A percentile compares a stretch with the other conserved stretches of the same genome.
Evolutionary conservation across 805 yeast species (phyloP).

Genomic region (Candida adriatica): DNA sequence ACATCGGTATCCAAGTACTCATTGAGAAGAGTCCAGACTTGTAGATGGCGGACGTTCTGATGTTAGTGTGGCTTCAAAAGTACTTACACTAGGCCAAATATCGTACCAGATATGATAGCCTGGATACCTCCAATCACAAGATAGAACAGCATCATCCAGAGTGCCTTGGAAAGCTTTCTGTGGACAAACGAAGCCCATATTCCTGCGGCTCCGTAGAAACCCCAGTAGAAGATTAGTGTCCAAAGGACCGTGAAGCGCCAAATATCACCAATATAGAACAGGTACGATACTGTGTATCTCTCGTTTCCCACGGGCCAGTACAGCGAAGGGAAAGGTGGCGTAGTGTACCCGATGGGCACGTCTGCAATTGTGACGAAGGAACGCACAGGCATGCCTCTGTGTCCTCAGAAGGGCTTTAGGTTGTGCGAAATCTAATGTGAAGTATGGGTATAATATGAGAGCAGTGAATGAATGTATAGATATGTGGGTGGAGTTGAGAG

Average conservation of each 20-base stretch:
- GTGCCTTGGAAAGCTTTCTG: slow-evolving; percentile 32
- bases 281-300: slow-evolving; percentile 37
- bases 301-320: slow-evolving; percentile 55
- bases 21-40: slow-evolving; percentile 74
- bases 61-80: slow-evolving; percentile 1
- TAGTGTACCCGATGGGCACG: slow-evolving; percentile 73
- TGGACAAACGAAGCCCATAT: slow-evolving; percentile 47
- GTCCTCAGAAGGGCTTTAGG: neutral
- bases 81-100: slow-evolving; percentile 58
- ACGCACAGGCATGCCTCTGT: neutral
- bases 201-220: slow-evolving; percentile 61
- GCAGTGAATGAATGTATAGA: too few relatives aligned
- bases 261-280: slow-evolving; percentile 65
- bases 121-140: slow-evolving; percentile 49
- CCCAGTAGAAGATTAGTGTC: slow-evolving; percentile 64
- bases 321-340: slow-evolving; percentile 78
- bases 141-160: slow-evolving; percentile 41
- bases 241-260: slow-evolving; percentile 82
- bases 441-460: too few relatives aligned
- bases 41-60: slow-evolving; percentile 51
- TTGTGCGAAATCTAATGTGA: too few relatives aligned
- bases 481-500: too few relatives aligned
- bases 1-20: slow-evolving; percentile 94
- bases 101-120: slow-evolving; percentile 67
- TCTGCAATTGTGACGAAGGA: slow-evolving; percentile 38